Percentiles rank a stretch among this genome's conserved stretches.
phyloP scores from a whole-genome alignment of 768 basidiomycete genomes.

The Tricholoma sp. region DNA sequence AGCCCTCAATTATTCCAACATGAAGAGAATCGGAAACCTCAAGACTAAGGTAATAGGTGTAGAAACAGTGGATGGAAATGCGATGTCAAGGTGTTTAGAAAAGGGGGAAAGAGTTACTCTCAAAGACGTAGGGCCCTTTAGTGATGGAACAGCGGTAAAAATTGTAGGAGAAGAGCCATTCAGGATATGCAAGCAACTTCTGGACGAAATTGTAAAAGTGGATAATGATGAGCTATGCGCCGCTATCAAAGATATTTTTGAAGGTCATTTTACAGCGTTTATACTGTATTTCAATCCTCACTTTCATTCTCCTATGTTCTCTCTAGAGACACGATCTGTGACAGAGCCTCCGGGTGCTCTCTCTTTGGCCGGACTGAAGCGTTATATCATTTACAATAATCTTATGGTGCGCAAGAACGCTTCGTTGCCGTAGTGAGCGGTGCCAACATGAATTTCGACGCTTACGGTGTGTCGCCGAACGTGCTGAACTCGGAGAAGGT shows the following conservation, averaged over 20 bases:
- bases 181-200: slow-evolving; percentile 78
- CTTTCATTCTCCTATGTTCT: neutral
- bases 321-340: slow-evolving; percentile 85
- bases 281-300: neutral
- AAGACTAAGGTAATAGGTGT: slow-evolving; percentile 78
- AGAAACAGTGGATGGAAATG: slow-evolving; percentile 95
- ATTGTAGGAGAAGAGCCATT: slow-evolving; percentile 95
- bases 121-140: slow-evolving; percentile 91
- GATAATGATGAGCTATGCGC: slow-evolving; percentile 98
- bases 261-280: slow-evolving; percentile 50
- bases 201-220: slow-evolving; percentile 81
- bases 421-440: slow-evolving; percentile 93
- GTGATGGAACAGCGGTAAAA: slow-evolving; percentile 96
- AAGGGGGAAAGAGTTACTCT: slow-evolving; percentile 81
- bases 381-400: slow-evolving; percentile 75
- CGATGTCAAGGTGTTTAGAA: slow-evolving; percentile 80
- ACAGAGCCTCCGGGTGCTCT: slow-evolving; percentile 97
- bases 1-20: too few relatives aligned
- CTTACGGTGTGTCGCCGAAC: slow-evolving; percentile 95
- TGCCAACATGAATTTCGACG: slow-evolving; percentile 99
- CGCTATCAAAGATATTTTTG: slow-evolving; percentile 98
- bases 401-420: slow-evolving; percentile 80
- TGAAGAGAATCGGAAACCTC: slow-evolving; percentile 88
- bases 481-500: slow-evolving; percentile 95
- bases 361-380: slow-evolving; percentile 87